Percentiles rank a stretch among this genome's conserved stretches.
These are phyloP conservation scores for Globisporangium orthogonon DNA, from an alignment of 352 stramenopile species.

Conservation along the genomic window DNA sequence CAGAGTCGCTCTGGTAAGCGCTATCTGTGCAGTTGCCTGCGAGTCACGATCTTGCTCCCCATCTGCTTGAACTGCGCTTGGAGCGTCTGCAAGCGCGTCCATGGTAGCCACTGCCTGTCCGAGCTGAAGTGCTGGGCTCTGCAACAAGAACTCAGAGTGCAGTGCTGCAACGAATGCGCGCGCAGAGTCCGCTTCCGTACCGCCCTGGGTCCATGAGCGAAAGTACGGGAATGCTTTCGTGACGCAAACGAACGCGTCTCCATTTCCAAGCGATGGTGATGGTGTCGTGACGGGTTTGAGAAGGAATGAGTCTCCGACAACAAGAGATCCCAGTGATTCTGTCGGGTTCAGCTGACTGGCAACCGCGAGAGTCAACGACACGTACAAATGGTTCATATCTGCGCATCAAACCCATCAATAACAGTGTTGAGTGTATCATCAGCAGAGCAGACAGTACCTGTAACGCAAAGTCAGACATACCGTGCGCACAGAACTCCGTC, in stretches of 20 bases:
- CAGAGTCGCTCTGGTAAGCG: conserved; percentile 29
- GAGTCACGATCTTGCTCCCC: background rate
- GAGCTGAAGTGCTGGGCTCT: conserved; percentile 37
- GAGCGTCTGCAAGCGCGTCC: conserved; percentile 21
- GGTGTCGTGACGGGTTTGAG: conserved; percentile 4
- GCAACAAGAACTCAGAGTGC: conserved; percentile 63
- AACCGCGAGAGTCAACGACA: conserved; percentile 34
- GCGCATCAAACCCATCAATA: background rate
- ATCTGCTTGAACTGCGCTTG: background rate
- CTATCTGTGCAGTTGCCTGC: conserved; percentile 6
- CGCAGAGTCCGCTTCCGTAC: conserved; percentile 38
- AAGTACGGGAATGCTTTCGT: conserved; percentile 59
- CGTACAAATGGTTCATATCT: conserved; percentile 58
- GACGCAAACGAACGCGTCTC: conserved; percentile 25
- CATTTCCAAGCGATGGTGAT: background rate
- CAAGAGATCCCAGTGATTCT: conserved; percentile 33
- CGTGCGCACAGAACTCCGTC: conserved; percentile 10
- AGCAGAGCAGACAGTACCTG: no score
- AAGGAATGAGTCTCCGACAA: conserved; percentile 54
- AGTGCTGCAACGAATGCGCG: conserved; percentile 30
- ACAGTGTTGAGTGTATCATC: background rate
- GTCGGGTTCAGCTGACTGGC: conserved; percentile 17
- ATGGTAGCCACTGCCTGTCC: conserved; percentile 30
- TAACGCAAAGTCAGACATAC: conserved; percentile 7
- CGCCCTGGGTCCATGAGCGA: conserved; percentile 49